Percentiles rank a stretch among this genome's conserved stretches.
Evolutionary conservation across 2,329 filamentous ascomycete species (phyloP).

Genomic region (Leptographium lundbergii): DNA sequence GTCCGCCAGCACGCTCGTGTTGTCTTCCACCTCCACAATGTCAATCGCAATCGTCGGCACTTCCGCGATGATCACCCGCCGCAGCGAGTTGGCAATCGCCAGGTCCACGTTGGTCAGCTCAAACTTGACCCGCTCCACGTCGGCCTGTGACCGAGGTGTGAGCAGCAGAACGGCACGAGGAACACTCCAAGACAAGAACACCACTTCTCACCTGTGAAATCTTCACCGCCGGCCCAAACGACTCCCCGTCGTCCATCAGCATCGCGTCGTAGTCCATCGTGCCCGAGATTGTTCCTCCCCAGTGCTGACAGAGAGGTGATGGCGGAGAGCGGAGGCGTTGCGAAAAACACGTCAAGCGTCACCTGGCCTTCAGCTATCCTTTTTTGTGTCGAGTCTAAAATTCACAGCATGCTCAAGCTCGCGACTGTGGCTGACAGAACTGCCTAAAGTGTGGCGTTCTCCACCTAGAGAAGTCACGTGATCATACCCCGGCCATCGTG

Average conservation of each 20-base stretch:
- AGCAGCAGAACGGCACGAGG: not conserved
- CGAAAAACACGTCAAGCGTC: too few species aligned
- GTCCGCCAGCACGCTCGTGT: slow-evolving; percentile 91
- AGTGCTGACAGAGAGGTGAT: not conserved
- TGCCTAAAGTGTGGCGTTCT: not conserved
- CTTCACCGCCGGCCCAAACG: slow-evolving; percentile 43
- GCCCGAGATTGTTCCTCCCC: not conserved
- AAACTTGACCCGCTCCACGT: slow-evolving; percentile 75
- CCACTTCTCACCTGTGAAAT: slow-evolving; percentile 39
- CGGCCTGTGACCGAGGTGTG: slow-evolving; percentile 42
- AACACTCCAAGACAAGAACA: slow-evolving; percentile 6
- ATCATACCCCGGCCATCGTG: not conserved
- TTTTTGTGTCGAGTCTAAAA: not conserved
- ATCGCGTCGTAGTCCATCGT: slow-evolving; percentile 49
- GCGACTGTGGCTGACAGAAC: not conserved
- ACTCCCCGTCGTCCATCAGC: slow-evolving; percentile 42
- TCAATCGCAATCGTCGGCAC: slow-evolving; percentile 93
- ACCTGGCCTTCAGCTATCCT: too few species aligned
- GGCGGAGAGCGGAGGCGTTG: too few species aligned
- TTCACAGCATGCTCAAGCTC: not conserved
- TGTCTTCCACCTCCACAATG: slow-evolving; percentile 80
- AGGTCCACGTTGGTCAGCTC: slow-evolving; percentile 82
- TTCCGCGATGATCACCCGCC: slow-evolving; percentile 83
- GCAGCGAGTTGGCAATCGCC: slow-evolving; percentile 83
- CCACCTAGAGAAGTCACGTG: not conserved